Base-by-base conservation (phyloP, 371 early-diverging fungal genomes). In the Cokeromyces recurvatus region DNA sequence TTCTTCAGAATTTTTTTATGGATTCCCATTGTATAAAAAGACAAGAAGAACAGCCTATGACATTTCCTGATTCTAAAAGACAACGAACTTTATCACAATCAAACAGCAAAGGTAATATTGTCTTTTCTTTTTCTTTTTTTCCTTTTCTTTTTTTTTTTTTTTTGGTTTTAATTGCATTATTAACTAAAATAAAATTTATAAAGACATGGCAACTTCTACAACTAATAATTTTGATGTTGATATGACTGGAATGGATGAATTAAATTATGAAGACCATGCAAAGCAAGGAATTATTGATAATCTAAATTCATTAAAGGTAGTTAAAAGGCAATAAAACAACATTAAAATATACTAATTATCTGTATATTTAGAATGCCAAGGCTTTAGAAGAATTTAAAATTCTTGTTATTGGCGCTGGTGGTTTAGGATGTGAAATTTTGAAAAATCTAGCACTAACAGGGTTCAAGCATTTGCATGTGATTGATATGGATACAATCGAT, bases 401-500 rank as follows among this genome's bases (percentile, higher is more conserved):
- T 14, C 64, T 94, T 27, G 81, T 92, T 44, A 89, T 92, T 27
- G 94, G 94, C 14, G 90, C 93, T 3, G 99, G 99, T 49, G 99
- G 99, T 10, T 89, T 99, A 34, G 99, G 99, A 11, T 98, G 99
- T 66, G 99, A 99, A 65, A 77, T 99, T 32, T 77, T 98, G 22
- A 98, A 99, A 65, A 89, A 94, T 62, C 78, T 98, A 21, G 92
- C 91, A 16, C 65, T 94, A 63, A 74, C 86, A 14, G 97, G 97
- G 4, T 95, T 96, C 62, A 75, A 70, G 50, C 62, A 88, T 48
- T 87, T 98, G 25, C 83, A 90, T 48, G 79, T 94, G 23, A 89
- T 99, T 53, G 99, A 99, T 74, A 78, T 95, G 66, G 99, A 99
- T 69, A 95, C 95, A 0, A 98, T 99, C 40, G 99, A 99, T 54